phyloP scores from a whole-genome alignment of 495 filamentous ascomycete species.

The Aspergillus nanangensis region DNA sequence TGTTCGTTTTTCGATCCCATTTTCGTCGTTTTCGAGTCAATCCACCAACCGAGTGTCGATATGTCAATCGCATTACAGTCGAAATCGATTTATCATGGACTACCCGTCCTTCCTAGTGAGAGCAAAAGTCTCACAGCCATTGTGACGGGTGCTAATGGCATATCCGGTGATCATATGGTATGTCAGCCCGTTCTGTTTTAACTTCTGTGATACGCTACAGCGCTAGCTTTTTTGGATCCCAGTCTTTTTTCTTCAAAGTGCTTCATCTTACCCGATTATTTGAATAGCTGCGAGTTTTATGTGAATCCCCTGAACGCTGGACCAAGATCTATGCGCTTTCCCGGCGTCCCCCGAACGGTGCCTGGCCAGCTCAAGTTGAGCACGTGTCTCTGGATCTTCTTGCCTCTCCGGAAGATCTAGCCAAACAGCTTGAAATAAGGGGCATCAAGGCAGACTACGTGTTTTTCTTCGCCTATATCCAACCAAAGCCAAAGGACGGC shows the following conservation, averaged over 20 bases:
- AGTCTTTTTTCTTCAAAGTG: too few relatives aligned
- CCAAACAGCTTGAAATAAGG: not conserved
- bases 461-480: constrained; percentile 52
- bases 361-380: constrained; percentile 15
- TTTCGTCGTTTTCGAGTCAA: too few relatives aligned
- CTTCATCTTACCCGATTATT: too few relatives aligned
- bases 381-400: constrained; percentile 47
- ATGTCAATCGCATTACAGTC: too few relatives aligned
- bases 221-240: too few relatives aligned
- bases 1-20: too few relatives aligned
- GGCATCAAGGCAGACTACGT: constrained; percentile 33
- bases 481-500: constrained; percentile 22
- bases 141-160: constrained; percentile 50
- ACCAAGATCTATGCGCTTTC: constrained; percentile 48
- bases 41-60: too few relatives aligned
- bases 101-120: constrained; percentile 38
- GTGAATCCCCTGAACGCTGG: constrained; percentile 30
- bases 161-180: constrained; percentile 46
- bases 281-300: constrained; percentile 22
- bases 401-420: constrained; percentile 19
- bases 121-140: constrained; percentile 42
- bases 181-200: too few relatives aligned
- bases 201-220: too few relatives aligned
- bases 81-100: constrained; percentile 15
- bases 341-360: constrained; percentile 27